Evolutionary conservation across 1,284 basidiomycete species (phyloP).

Genomic region (Schizophyllum amplum): DNA sequence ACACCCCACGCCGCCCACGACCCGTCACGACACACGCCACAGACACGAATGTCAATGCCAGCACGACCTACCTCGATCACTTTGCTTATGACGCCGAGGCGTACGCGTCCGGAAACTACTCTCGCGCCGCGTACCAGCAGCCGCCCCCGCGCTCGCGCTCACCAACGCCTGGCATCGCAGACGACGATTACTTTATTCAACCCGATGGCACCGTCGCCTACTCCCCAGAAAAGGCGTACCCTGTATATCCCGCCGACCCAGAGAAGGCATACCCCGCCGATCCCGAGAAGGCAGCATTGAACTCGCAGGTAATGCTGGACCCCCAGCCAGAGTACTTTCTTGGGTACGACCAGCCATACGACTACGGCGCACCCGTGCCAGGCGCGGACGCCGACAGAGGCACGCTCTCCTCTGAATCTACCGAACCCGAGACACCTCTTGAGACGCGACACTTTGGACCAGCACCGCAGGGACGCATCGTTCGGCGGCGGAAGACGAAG

Average conservation of each 20-base stretch:
- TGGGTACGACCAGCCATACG: slow-evolving; percentile 12
- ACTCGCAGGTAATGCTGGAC: no score
- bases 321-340: not conserved
- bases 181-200: slow-evolving; percentile 57
- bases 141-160: slow-evolving; percentile 54
- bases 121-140: slow-evolving; percentile 33
- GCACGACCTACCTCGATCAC: slow-evolving; percentile 30
- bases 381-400: slow-evolving; percentile 17
- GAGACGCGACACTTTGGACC: slow-evolving; percentile 83
- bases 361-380: slow-evolving; percentile 10
- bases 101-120: slow-evolving; percentile 52
- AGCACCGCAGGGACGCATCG: slow-evolving; percentile 71
- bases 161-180: slow-evolving; percentile 62
- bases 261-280: slow-evolving; percentile 23
- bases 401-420: slow-evolving; percentile 15
- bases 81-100: slow-evolving; percentile 54
- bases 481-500: slow-evolving; percentile 67
- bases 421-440: slow-evolving; percentile 38
- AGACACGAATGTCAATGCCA: slow-evolving; percentile 18
- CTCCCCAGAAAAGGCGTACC: slow-evolving; percentile 12
- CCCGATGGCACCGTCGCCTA: slow-evolving; percentile 47
- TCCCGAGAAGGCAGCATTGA: slow-evolving; percentile 23
- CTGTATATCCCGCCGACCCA: slow-evolving; percentile 16
- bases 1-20: not conserved
- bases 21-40: slow-evolving; percentile 15